phyloP scores from a whole-genome alignment of 805 yeast species.

The Metschnikowia matae region DNA sequence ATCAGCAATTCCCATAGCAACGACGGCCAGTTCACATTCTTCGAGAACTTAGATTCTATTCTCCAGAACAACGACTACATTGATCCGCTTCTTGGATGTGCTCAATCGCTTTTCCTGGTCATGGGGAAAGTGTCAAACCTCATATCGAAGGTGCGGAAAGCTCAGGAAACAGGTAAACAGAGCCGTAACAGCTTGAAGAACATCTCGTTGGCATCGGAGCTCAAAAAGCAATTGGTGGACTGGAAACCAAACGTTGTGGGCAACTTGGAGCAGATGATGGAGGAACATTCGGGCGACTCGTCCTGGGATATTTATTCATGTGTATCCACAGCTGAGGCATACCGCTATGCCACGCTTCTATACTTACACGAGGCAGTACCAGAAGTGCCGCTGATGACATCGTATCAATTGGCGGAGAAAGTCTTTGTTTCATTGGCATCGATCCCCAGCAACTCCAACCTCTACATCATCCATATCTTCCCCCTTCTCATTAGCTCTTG shows the following conservation, averaged over 20 bases:
- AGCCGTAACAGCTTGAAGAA: conserved; percentile 40
- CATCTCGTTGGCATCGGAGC: conserved; percentile 51
- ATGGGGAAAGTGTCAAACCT: conserved; percentile 61
- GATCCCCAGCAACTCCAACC: conserved; percentile 55
- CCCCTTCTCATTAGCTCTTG: conserved; percentile 64
- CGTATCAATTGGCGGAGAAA: conserved; percentile 56
- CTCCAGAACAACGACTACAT: conserved; percentile 38
- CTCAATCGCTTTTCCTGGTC: conserved; percentile 58
- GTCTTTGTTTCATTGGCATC: conserved; percentile 58
- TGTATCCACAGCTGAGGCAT: conserved; percentile 68
- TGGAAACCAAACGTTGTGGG: conserved; percentile 53
- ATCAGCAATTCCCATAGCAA: conserved; percentile 1
- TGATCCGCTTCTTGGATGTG: conserved; percentile 67
- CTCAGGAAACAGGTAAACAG: conserved; percentile 19
- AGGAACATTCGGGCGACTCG: conserved; percentile 14
- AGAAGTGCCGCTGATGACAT: conserved; percentile 53
- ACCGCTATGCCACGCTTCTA: conserved; percentile 54
- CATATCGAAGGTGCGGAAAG: conserved; percentile 46
- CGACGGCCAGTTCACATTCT: conserved; percentile 23
- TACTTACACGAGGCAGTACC: conserved; percentile 71
- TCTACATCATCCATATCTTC: conserved; percentile 58
- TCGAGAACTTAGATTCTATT: conserved; percentile 40
- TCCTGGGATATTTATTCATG: conserved; percentile 56
- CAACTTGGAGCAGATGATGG: conserved; percentile 32
- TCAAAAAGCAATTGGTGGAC: conserved; percentile 47